Percentiles rank a stretch among this genome's conserved stretches.
Conservation (phyloP, 495 filamentous ascomycete species). For the Penicillium bialowiezense region DNA sequence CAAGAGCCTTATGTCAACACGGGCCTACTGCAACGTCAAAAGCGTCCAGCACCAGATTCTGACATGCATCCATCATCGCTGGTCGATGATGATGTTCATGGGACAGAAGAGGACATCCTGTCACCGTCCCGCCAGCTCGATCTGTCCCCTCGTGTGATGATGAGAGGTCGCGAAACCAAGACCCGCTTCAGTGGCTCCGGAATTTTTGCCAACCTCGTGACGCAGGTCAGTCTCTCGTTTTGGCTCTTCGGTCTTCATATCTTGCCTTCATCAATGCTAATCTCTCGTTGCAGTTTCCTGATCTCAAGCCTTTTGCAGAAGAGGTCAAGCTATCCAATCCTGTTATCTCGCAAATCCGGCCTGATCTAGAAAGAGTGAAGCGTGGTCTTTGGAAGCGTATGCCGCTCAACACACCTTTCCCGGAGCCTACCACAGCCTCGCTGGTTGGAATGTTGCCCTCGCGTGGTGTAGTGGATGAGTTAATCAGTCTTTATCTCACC, state of each 20-base stretch:
- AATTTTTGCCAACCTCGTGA: constrained; percentile 42
- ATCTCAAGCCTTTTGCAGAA: constrained; percentile 41
- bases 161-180: constrained; percentile 42
- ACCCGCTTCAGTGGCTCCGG: constrained; percentile 44
- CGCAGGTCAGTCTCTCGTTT: constrained; percentile 43
- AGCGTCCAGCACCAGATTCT: constrained; percentile 16
- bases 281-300: constrained; percentile 33
- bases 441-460: constrained; percentile 36
- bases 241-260: too few species aligned
- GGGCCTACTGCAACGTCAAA: constrained; percentile 31
- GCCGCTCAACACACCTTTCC: constrained; percentile 33
- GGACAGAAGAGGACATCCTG: constrained; percentile 18
- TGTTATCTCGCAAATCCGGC: constrained; percentile 34
- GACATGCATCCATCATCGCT: constrained; percentile 5
- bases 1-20: constrained; percentile 37
- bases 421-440: constrained; percentile 28
- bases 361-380: constrained; percentile 34
- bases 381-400: constrained; percentile 35
- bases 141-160: constrained; percentile 40
- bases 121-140: constrained; percentile 40
- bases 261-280: neutral
- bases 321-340: constrained; percentile 40
- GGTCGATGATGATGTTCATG: constrained; percentile 7
- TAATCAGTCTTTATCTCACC: constrained; percentile 51
- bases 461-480: constrained; percentile 46